These are phyloP conservation scores for Leishmania tarentolae DNA, from an alignment of 208 protist species.

Conservation along the genomic window DNA sequence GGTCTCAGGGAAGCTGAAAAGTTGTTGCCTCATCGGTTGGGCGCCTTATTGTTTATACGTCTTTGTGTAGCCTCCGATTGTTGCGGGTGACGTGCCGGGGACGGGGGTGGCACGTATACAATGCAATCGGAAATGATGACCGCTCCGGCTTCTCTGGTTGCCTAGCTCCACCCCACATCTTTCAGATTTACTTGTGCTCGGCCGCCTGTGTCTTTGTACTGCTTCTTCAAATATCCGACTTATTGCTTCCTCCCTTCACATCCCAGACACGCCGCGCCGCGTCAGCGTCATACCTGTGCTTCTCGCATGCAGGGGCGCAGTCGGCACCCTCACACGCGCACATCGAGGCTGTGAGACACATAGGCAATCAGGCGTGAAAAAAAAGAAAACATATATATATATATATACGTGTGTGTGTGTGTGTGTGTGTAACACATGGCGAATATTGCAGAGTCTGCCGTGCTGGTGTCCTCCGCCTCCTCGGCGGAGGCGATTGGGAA, in stretches of 20 bases:
- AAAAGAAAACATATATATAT: neutral
- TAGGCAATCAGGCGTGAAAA: neutral
- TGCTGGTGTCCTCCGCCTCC: constrained; percentile 49
- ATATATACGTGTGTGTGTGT: no score
- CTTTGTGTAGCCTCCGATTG: neutral
- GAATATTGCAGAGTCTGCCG: constrained; percentile 49
- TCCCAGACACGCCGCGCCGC: constrained; percentile 2
- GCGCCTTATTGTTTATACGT: no score
- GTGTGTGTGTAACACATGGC: constrained; percentile 51
- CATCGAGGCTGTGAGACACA: neutral
- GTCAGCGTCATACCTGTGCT: constrained; percentile 6
- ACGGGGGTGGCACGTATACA: neutral
- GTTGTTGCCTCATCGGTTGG: neutral
- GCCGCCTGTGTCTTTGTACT: neutral
- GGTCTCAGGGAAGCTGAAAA: neutral
- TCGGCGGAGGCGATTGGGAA: constrained; percentile 21
- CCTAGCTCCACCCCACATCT: neutral
- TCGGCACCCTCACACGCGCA: neutral
- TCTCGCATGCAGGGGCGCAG: neutral
- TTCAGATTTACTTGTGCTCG: neutral
- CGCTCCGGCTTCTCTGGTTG: neutral
- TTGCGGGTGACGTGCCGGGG: neutral
- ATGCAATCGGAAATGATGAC: neutral
- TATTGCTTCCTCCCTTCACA: neutral
- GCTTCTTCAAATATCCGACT: neutral